These are phyloP conservation scores for Nakazawaea anatomiae DNA, from an alignment of 805 yeast genomes.

Conservation along the genomic window DNA sequence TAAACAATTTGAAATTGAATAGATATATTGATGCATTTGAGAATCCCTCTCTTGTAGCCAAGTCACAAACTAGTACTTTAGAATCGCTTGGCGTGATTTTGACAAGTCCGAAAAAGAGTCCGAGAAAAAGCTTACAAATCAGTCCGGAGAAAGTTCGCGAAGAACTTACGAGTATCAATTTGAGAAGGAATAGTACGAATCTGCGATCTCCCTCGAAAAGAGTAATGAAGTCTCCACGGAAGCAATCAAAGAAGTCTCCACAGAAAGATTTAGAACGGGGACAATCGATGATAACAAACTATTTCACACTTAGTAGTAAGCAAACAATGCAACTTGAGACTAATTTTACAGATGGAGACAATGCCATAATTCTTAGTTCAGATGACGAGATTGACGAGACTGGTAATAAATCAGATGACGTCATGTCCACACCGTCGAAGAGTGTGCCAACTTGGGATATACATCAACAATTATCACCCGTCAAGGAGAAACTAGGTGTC, in stretches of 20 bases:
- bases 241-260: slow-evolving; percentile 1
- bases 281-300: neutral
- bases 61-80: neutral
- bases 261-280: neutral
- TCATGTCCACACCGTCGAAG: neutral
- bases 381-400: neutral
- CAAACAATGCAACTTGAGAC: neutral
- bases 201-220: neutral
- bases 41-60: neutral
- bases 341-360: neutral
- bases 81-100: neutral
- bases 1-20: neutral
- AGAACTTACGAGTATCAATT: neutral
- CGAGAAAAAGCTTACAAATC: neutral
- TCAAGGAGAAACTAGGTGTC: neutral
- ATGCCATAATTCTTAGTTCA: neutral
- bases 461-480: neutral
- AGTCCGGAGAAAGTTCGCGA: too few species aligned
- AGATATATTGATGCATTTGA: neutral
- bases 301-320: neutral
- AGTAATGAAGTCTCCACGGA: neutral
- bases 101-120: neutral
- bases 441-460: neutral
- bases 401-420: too few species aligned
- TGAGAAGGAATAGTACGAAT: neutral